Evolutionary conservation across 2,329 filamentous ascomycete genomes (phyloP).

Genomic region (Parasarocladium wereldwijsianum): DNA sequence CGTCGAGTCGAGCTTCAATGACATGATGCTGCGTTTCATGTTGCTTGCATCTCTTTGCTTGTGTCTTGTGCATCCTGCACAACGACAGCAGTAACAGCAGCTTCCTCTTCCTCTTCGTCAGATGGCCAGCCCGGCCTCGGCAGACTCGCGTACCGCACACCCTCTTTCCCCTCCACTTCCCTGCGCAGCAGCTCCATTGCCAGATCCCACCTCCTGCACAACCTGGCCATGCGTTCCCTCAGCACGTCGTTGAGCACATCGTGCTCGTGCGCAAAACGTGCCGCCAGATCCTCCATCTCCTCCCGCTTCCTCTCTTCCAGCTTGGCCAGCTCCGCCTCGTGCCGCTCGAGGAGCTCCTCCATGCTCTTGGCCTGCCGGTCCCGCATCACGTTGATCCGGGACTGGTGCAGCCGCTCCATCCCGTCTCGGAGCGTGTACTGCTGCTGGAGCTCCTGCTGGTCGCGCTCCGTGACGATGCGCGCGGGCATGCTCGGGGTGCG

Average conservation of each 20-base stretch:
- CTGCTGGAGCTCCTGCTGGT: constrained; percentile 42
- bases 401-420: constrained; percentile 42
- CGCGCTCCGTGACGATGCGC: constrained; percentile 42
- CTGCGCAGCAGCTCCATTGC: constrained; percentile 36
- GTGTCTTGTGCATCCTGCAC: too few relatives aligned
- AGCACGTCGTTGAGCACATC: constrained; percentile 31
- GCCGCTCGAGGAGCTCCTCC: constrained; percentile 41
- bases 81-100: too few relatives aligned
- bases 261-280: constrained; percentile 33
- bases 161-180: constrained; percentile 31
- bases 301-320: constrained; percentile 29
- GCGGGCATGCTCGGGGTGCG: constrained; percentile 24
- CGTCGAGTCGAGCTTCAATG: too few relatives aligned
- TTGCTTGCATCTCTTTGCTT: too few relatives aligned
- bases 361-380: constrained; percentile 47
- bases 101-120: constrained; percentile 5
- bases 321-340: constrained; percentile 34
- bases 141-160: constrained; percentile 24
- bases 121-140: constrained; percentile 18
- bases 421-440: constrained; percentile 46
- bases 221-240: constrained; percentile 24
- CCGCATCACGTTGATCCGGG: constrained; percentile 50
- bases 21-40: too few relatives aligned
- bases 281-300: constrained; percentile 33
- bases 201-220: constrained; percentile 36